A percentile compares a stretch with the other conserved stretches of the same genome.
Conservation (phyloP, 192 early-diverging fungal species). For the Cetraspora pellucida region DNA sequence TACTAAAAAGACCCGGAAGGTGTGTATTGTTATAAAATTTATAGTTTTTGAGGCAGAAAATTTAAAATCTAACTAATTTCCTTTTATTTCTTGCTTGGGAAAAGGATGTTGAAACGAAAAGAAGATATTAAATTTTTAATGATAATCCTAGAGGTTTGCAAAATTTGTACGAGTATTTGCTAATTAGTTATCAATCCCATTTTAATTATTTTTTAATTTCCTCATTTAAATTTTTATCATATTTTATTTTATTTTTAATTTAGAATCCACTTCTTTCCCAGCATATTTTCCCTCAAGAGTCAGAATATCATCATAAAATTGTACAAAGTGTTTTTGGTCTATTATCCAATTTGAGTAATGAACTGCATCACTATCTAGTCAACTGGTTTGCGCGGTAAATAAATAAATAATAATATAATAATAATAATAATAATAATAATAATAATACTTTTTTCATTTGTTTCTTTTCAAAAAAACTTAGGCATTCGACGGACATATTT, state of each 20-base stretch:
- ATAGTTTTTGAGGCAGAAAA: constrained; percentile 4
- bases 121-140: constrained; percentile 82
- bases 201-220: constrained; percentile 13
- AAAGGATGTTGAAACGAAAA: constrained; percentile 45
- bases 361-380: constrained; percentile 85
- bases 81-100: background rate
- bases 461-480: constrained; percentile 18
- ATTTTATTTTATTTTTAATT: background rate
- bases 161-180: background rate
- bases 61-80: constrained; percentile 31
- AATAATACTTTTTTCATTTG: background rate
- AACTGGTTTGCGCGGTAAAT: constrained; percentile 77
- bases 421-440: constrained; percentile 1
- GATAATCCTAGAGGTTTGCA: constrained; percentile 77
- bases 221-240: constrained; percentile 1
- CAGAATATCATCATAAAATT: constrained; percentile 83
- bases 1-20: constrained; percentile 67
- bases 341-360: constrained; percentile 78
- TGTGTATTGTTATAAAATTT: constrained; percentile 19
- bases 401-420: background rate
- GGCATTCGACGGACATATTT: constrained; percentile 62
- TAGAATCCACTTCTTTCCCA: constrained; percentile 82
- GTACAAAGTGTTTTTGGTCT: constrained; percentile 79
- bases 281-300: constrained; percentile 74
- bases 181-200: too few species aligned